A percentile compares a stretch with the other conserved stretches of the same genome.
Conservation (phyloP, 192 early-diverging fungal species). For the Rhizophlyctis rosea region DNA sequence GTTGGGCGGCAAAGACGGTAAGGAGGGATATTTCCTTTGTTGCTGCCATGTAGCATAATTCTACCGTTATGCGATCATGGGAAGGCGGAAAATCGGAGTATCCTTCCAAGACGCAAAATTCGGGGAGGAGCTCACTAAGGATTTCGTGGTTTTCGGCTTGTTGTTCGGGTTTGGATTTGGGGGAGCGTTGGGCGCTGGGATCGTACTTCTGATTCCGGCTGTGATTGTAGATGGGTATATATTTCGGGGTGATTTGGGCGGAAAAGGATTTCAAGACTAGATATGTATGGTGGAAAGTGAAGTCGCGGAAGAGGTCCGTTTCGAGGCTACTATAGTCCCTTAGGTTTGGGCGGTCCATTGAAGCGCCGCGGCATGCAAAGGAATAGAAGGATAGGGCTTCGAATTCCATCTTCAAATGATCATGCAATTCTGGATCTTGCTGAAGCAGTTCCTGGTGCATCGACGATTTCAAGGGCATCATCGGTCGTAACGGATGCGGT, state of each 20-base stretch:
- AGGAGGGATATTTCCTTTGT: constrained; percentile 3
- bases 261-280: not conserved
- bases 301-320: constrained; percentile 1
- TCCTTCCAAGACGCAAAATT: constrained; percentile 2
- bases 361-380: not conserved
- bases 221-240: constrained; percentile 9
- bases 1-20: constrained; percentile 11
- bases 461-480: constrained; percentile 6
- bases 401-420: not conserved
- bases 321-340: not conserved
- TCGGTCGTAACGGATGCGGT: constrained; percentile 20
- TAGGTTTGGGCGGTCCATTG: not conserved
- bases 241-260: not conserved
- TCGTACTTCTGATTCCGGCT: constrained; percentile 14
- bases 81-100: not conserved
- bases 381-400: not conserved
- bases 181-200: not conserved
- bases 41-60: constrained; percentile 5
- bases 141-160: not conserved
- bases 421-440: not conserved
- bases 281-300: not conserved
- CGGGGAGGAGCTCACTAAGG: constrained; percentile 13
- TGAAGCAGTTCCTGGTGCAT: constrained; percentile 3
- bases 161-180: not conserved
- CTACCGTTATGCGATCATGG: constrained; percentile 1